These are phyloP conservation scores for Termitomyces sp. DNA, from an alignment of 768 basidiomycete genomes.

Conservation along the genomic window DNA sequence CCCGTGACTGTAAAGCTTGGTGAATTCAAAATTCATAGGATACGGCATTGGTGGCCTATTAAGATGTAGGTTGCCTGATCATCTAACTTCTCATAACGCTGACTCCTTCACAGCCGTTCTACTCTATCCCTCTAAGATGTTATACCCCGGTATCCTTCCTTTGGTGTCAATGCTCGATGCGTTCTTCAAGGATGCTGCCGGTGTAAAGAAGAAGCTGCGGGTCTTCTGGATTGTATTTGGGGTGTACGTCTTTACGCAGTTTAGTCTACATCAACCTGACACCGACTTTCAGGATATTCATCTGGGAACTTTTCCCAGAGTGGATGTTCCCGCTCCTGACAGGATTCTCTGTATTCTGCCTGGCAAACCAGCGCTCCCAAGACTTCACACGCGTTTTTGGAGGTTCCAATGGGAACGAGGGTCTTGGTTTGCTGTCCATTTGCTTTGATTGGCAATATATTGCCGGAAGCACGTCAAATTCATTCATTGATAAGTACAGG, in stretches of 20 bases:
- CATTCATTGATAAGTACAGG: not conserved
- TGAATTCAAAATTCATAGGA: constrained; percentile 34
- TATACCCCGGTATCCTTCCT: constrained; percentile 47
- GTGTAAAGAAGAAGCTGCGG: constrained; percentile 39
- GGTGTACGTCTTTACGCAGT: constrained; percentile 27
- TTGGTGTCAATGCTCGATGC: constrained; percentile 49
- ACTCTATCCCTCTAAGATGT: constrained; percentile 54
- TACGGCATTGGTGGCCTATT: constrained; percentile 58
- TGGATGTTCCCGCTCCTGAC: constrained; percentile 64
- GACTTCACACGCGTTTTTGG: constrained; percentile 62
- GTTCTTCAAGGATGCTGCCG: constrained; percentile 40
- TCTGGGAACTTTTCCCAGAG: constrained; percentile 50
- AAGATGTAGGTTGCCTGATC: constrained; percentile 33
- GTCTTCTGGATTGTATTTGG: constrained; percentile 49
- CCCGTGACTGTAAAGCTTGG: not conserved
- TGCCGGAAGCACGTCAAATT: constrained; percentile 31
- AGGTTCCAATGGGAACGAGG: constrained; percentile 64
- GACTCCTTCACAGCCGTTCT: constrained; percentile 32
- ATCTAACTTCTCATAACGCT: not conserved
- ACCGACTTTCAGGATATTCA: constrained; percentile 35
- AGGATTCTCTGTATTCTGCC: constrained; percentile 55
- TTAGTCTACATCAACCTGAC: constrained; percentile 19
- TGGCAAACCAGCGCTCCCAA: constrained; percentile 45
- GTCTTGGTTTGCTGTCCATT: constrained; percentile 55
- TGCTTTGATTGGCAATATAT: constrained; percentile 68